These are phyloP conservation scores for Aeschynomene evenia DNA, from an alignment of 306 rosid species.

Conservation along the genomic window DNA sequence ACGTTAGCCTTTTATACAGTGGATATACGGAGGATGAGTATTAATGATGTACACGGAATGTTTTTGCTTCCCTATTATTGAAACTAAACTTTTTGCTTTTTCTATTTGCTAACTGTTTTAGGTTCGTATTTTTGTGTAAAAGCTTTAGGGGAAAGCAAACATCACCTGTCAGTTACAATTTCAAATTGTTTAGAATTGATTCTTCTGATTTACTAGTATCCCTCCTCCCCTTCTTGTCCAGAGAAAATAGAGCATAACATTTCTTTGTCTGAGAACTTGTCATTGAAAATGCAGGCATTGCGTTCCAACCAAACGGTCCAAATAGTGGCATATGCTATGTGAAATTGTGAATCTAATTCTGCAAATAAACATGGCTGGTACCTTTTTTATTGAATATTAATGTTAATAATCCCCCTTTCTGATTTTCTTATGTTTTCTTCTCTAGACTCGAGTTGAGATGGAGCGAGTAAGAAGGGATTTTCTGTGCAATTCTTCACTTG, in stretches of 20 bases:
- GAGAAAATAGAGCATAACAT: neutral
- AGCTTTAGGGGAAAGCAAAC: neutral
- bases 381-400: constrained; percentile 12
- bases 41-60: too few species aligned
- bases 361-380: neutral
- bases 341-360: constrained; percentile 5
- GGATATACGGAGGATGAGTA: too few species aligned
- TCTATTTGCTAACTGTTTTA: constrained; percentile 8
- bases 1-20: too few species aligned
- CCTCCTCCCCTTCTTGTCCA: neutral
- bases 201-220: neutral
- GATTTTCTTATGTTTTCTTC: constrained; percentile 21
- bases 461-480: constrained; percentile 71
- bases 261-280: too few species aligned
- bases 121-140: constrained; percentile 11
- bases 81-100: neutral
- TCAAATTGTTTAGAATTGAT: constrained; percentile 7
- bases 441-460: constrained; percentile 77
- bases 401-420: constrained; percentile 15
- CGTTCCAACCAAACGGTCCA: too few species aligned
- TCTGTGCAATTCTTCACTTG: constrained; percentile 61
- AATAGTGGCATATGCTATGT: too few species aligned
- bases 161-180: constrained; percentile 4
- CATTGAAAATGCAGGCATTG: too few species aligned
- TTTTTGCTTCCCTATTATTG: neutral